Base-by-base conservation (phyloP, 495 filamentous ascomycete genomes). In the Clohesyomyces aquaticus region DNA sequence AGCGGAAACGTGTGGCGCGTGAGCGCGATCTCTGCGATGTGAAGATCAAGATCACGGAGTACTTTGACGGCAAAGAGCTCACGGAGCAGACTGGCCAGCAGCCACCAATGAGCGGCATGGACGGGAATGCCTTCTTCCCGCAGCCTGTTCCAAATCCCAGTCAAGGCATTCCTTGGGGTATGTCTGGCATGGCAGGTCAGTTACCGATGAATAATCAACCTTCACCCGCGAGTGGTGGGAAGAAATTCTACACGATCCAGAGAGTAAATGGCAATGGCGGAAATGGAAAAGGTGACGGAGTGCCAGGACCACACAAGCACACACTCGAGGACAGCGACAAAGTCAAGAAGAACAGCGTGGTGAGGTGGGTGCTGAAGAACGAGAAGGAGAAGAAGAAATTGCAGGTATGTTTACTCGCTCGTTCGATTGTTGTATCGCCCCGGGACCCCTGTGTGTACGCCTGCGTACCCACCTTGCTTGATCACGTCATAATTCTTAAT, bases 31-130 rank as follows among this genome's bases (percentile, higher is more conserved):
- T 93, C 22, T 96, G 91, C 75, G 89, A 94, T 73, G 90, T 95
- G 65, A 95, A 94, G 74, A 93, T 96, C 72, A 95, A 94, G 76
- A 92, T 96, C 57, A 91, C 90, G 3, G 90, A 96, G 73, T 90
- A 89, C 71, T 85, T 87, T 50, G 82, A 88, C 4, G 83, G 81
- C 0, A 79, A 82, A n/a, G 76, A 77, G 62, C 54, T 67, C 16
- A 71, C 54, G 35, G 63, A 67, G 38, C 64, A 65, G 51, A 55
- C 59, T 3, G 59, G 52, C 2, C 55, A 57, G 46, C 68, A 70
- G 43, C 63, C 58, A 12, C 63, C 58, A 21, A n/a, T 45, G 18
- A 59, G 65, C 19, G 27, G 38, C 14, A 48, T 43, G 22, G 48
- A 49, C n/a, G 55, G 48, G 1, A 53, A 29, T 48, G 21, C 46